Evolutionary conservation across 2,329 filamentous ascomycete species (phyloP).

Genomic region (Aspergillus sclerotialis): DNA sequence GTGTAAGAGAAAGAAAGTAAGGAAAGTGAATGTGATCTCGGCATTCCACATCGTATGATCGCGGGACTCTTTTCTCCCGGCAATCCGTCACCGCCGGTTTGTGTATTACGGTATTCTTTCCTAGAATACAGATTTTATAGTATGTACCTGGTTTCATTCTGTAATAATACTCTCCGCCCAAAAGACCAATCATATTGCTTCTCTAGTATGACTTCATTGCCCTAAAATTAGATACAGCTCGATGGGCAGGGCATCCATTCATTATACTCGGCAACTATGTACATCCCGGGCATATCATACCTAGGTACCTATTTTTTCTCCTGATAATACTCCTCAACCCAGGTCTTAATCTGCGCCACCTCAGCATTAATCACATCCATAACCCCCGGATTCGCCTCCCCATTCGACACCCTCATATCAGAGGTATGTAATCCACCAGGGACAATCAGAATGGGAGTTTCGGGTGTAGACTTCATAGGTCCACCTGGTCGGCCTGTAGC

Average conservation of each 20-base stretch:
- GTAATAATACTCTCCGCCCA: background rate
- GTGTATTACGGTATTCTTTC: background rate
- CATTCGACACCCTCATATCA: conserved; percentile 45
- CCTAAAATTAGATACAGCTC: too few relatives aligned
- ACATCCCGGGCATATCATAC: too few relatives aligned
- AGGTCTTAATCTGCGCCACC: conserved; percentile 41
- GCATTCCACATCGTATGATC: background rate
- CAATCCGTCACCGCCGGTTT: background rate
- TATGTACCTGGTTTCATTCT: background rate
- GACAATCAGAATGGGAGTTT: conserved; percentile 48
- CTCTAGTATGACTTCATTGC: too few relatives aligned
- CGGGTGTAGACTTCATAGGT: conserved; percentile 40
- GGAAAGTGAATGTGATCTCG: too few relatives aligned
- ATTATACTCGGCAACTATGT: too few relatives aligned
- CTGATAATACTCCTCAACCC: background rate
- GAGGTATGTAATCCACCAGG: conserved; percentile 50
- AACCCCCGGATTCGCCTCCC: conserved; percentile 39
- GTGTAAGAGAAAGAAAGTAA: too few relatives aligned
- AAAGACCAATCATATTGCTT: background rate
- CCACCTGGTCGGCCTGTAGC: conserved; percentile 50
- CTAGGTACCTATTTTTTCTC: too few relatives aligned
- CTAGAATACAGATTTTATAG: background rate
- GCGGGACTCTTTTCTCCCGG: background rate
- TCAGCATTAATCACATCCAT: conserved; percentile 45
- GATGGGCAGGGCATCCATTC: too few relatives aligned